These are phyloP conservation scores for Puya raimondii DNA, from an alignment of 176 grass and related monocot species.

Conservation along the genomic window DNA sequence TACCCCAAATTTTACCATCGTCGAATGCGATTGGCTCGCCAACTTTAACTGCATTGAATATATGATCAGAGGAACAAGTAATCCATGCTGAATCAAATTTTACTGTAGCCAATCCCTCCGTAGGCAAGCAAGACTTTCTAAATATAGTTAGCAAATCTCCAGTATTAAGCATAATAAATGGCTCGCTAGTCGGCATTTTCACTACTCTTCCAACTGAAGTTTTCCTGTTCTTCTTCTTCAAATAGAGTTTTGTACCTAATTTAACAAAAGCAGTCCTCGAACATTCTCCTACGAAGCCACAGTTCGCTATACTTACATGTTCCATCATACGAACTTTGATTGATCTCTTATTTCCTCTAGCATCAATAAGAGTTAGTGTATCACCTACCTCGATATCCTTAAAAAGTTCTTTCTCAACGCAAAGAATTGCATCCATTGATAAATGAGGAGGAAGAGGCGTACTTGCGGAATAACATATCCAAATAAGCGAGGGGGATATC, in stretches of 20 bases:
- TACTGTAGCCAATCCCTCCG: neutral
- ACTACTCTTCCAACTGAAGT: constrained; percentile 4
- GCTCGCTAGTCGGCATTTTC: constrained; percentile 7
- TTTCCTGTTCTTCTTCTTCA: constrained; percentile 9
- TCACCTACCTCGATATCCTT: constrained; percentile 1
- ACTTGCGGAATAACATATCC: constrained; percentile 3
- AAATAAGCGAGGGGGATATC: constrained; percentile 11
- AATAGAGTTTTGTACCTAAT: constrained; percentile 14
- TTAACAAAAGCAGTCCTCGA: constrained; percentile 3
- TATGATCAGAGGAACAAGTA: constrained; percentile 10
- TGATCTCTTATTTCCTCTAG: constrained; percentile 10
- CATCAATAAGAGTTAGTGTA: constrained; percentile 12
- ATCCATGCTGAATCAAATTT: constrained; percentile 4
- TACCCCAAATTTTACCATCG: constrained; percentile 21
- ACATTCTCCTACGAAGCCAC: constrained; percentile 13
- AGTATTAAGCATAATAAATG: constrained; percentile 1
- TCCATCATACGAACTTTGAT: neutral
- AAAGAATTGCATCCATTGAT: constrained; percentile 5
- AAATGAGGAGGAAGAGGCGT: neutral
- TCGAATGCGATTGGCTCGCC: constrained; percentile 22
- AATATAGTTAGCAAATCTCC: constrained; percentile 18
- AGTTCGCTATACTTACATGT: neutral
- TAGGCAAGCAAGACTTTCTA: constrained; percentile 7
- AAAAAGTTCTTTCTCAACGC: constrained; percentile 9
- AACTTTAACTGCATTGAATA: constrained; percentile 14